Percentiles rank a stretch among this genome's conserved stretches.
Evolutionary conservation across 2,329 filamentous ascomycete species (phyloP).

Genomic region (Bipolaris cookei): DNA sequence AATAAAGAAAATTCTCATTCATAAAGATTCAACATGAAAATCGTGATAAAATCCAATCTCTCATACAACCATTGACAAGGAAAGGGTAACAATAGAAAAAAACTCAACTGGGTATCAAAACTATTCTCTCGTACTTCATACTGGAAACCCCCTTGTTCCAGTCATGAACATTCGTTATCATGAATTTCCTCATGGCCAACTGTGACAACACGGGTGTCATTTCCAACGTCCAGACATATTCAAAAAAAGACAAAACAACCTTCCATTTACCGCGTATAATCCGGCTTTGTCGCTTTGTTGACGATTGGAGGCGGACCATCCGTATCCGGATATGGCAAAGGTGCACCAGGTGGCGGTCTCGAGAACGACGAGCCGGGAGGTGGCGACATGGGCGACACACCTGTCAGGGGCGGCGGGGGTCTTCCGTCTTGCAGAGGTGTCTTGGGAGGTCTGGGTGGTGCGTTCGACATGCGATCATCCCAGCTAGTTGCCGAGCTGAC

Average conservation of each 20-base stretch:
- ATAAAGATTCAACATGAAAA: too few species aligned
- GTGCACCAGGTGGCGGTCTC: slow-evolving; percentile 42
- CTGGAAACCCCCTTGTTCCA: not conserved
- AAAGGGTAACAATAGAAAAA: not conserved
- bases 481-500: slow-evolving; percentile 40
- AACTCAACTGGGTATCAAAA: slow-evolving; percentile 5
- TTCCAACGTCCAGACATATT: not conserved
- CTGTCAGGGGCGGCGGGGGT: slow-evolving; percentile 21
- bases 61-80: not conserved
- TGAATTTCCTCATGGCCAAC: not conserved
- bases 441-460: slow-evolving; percentile 51
- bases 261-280: slow-evolving; percentile 53
- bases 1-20: too few species aligned
- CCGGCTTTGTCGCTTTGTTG: slow-evolving; percentile 85
- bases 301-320: slow-evolving; percentile 83
- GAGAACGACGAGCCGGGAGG: slow-evolving; percentile 32
- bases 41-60: too few species aligned
- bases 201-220: not conserved
- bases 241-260: slow-evolving; percentile 2
- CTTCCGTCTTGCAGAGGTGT: slow-evolving; percentile 44
- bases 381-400: slow-evolving; percentile 36
- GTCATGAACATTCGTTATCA: slow-evolving; percentile 2
- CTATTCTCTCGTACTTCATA: not conserved
- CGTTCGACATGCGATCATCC: slow-evolving; percentile 31
- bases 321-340: slow-evolving; percentile 78